Evolutionary conservation across 2,329 filamentous ascomycete species (phyloP).

Genomic region (Dactylella cylindrospora): DNA sequence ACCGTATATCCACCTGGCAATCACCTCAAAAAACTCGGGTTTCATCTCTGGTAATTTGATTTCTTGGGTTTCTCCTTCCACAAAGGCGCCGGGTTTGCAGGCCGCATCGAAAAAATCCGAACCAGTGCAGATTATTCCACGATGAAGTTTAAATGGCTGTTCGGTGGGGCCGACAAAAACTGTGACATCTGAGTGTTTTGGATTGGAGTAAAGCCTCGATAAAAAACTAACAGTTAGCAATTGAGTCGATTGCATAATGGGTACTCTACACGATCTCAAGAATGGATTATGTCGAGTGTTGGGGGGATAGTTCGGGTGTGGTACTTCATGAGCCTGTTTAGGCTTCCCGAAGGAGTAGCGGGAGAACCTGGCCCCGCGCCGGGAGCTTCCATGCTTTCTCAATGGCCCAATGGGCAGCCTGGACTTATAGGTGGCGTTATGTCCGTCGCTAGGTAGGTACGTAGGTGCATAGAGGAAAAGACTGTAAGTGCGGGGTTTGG

Average conservation of each 20-base stretch:
- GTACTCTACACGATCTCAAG: background rate
- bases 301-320: no score
- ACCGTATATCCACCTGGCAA: no score
- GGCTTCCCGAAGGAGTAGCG: background rate
- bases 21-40: background rate
- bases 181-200: background rate
- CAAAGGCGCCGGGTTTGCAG: background rate
- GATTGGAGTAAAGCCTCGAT: no score
- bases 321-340: background rate
- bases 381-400: no score
- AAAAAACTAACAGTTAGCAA: background rate
- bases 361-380: no score
- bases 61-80: background rate
- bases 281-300: no score
- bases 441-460: no score
- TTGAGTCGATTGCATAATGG: background rate
- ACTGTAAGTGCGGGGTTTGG: no score
- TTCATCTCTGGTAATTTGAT: slow-evolving; percentile 5
- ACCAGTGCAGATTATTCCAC: background rate
- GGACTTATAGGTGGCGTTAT: no score
- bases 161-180: background rate
- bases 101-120: background rate
- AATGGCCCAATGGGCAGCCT: no score
- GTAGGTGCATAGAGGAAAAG: no score
- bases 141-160: background rate